Percentiles rank a stretch among this genome's conserved stretches.
Evolutionary conservation across 768 basidiomycete species (phyloP).

Genomic region (Phylloporus sp.): DNA sequence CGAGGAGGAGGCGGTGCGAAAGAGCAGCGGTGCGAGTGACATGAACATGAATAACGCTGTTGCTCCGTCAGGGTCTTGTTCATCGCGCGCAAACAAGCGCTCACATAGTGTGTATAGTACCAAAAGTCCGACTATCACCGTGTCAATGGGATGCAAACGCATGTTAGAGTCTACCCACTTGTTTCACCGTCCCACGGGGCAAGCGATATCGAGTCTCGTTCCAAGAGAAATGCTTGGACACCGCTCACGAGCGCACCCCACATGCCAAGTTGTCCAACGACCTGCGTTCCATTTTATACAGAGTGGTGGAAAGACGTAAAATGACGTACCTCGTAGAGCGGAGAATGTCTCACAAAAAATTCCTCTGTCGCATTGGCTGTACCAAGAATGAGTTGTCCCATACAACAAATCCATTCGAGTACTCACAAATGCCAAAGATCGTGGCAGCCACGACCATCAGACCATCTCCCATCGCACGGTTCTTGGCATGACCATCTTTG

Average conservation of each 20-base stretch:
- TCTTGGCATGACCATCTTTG: conserved; percentile 64
- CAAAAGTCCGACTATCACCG: conserved; percentile 43
- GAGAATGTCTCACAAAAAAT: conserved; percentile 74
- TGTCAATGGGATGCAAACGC: conserved; percentile 34
- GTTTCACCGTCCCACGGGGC: conserved; percentile 70
- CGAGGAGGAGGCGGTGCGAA: conserved; percentile 79
- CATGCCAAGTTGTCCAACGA: conserved; percentile 83
- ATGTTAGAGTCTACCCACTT: conserved; percentile 39
- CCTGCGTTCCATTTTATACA: conserved; percentile 32
- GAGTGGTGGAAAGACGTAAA: neutral
- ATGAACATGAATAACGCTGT: conserved; percentile 77
- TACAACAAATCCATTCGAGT: neutral
- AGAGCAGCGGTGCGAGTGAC: conserved; percentile 77
- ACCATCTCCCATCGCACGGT: conserved; percentile 69
- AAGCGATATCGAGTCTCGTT: conserved; percentile 57
- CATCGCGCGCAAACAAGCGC: neutral
- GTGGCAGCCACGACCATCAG: conserved; percentile 86
- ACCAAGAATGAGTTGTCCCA: conserved; percentile 2
- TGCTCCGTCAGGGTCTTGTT: neutral
- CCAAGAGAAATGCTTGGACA: conserved; percentile 68
- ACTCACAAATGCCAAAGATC: conserved; percentile 78
- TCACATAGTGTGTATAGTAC: conserved; percentile 41
- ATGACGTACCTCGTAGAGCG: conserved; percentile 63
- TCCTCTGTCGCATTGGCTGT: conserved; percentile 86
- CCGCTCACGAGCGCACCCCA: conserved; percentile 77